Evolutionary conservation across 2,329 filamentous ascomycete species (phyloP), one percentile per base, ranked within the genome.

Genomic region (Dothideomycetidae sp.): DNA sequence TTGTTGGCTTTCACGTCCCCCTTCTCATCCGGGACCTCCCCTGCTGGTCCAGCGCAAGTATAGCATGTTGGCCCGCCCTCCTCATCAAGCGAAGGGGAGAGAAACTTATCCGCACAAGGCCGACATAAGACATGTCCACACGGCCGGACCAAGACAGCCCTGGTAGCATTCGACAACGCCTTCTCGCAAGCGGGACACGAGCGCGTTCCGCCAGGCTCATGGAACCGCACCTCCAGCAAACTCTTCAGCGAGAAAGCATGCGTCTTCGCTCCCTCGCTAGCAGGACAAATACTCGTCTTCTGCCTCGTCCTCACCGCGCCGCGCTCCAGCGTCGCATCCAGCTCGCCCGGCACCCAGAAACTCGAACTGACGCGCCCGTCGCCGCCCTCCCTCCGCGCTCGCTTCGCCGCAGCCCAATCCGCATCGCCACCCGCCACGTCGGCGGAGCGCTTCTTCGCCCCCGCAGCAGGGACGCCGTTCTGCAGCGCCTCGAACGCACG

Each of bases 91-190:
- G 60, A 54, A 4, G 74, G 70, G 5, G 68, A 70, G 67, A 94
- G 78, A 57, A 96, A 93, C 52, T 85, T 81, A 38, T 77, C 71
- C 11, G 86, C 78, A 52, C 88, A 94, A 28, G 71, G 78, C 50
- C 81, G 78, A 58, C 88, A 98, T 14, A 94, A 60, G 1, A 96
- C 85, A 54, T 98, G 88, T 0, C 88, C 88, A 51, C 88, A 98
- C 0, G 82, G 81, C 54, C 83, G 86, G 2, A 82, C 77, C 36
- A 94, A 65, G 55, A 86, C 73, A 1, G 86, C 82, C 53, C 80
- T 82, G 3, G 81, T 81, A 3, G 81, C 71, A 53, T 96, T 96
- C 32, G 73, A 80, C 10, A 96, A 67, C 1, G 65, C 69, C 58
- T 92, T 93, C 46, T 80, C 75, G 60, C 88, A 98, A 31, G 80